These are phyloP conservation scores for Euphorbia lathyris DNA, from an alignment of 345 rosid genomes.

Conservation along the genomic window DNA sequence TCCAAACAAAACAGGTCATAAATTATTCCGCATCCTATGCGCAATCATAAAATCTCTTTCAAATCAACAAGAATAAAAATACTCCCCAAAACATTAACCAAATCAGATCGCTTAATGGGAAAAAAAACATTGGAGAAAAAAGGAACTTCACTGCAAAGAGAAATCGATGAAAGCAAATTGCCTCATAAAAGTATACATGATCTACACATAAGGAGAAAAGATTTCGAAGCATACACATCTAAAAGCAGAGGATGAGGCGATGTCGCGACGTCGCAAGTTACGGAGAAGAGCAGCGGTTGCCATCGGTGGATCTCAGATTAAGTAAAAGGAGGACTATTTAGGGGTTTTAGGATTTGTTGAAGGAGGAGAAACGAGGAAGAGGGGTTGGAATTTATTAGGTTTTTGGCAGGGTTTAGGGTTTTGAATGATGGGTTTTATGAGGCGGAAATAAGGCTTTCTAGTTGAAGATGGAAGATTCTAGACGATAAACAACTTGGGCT, in stretches of 20 bases:
- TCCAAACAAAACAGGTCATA: neutral
- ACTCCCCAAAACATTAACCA: neutral
- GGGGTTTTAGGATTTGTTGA: neutral
- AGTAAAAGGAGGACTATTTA: neutral
- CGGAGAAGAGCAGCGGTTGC: constrained; percentile 67
- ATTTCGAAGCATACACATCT: constrained; percentile 47
- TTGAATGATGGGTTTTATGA: neutral
- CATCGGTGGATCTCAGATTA: constrained; percentile 28
- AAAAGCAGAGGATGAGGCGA: constrained; percentile 51
- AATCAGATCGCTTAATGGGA: neutral
- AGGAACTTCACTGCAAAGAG: neutral
- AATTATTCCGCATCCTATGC: neutral
- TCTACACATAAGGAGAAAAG: neutral
- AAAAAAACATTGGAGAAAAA: neutral
- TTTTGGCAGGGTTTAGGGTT: constrained; percentile 24
- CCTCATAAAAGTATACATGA: neutral
- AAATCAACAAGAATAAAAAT: neutral
- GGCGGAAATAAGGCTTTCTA: neutral
- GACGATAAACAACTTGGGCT: neutral
- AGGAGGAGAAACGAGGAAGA: no score
- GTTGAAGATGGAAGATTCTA: constrained; percentile 16
- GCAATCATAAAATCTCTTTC: neutral
- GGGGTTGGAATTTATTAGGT: neutral
- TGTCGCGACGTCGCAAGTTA: constrained; percentile 64
- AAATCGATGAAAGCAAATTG: neutral